Evolutionary conservation across 805 yeast species (phyloP).

Genomic region (Saturnispora galanensis): DNA sequence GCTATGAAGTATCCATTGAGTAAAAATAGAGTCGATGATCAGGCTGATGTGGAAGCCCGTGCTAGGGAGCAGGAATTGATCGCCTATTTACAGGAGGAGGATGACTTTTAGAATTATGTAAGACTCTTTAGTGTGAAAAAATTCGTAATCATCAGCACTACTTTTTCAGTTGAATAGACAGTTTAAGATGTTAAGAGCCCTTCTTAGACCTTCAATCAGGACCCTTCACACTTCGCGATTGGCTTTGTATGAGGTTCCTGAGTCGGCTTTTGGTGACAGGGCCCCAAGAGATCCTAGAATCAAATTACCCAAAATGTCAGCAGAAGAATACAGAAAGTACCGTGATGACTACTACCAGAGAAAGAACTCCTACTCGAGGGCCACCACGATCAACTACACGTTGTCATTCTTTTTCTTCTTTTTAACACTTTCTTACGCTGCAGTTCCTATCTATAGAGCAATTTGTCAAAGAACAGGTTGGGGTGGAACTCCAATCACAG

Average conservation of each 20-base stretch:
- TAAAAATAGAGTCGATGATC: constrained; percentile 39
- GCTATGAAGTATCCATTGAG: constrained; percentile 87
- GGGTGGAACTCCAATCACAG: constrained; percentile 94
- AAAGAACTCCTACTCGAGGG: constrained; percentile 29
- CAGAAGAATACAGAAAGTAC: constrained; percentile 24
- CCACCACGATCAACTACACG: constrained; percentile 56
- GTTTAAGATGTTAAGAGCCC: background rate
- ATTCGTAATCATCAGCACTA: background rate
- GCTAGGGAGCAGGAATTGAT: constrained; percentile 40
- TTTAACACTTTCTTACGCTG: constrained; percentile 72
- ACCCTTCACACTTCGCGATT: constrained; percentile 2
- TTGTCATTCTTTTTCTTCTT: constrained; percentile 61
- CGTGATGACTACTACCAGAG: constrained; percentile 19
- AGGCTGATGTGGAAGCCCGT: constrained; percentile 43
- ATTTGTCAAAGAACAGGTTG: constrained; percentile 92
- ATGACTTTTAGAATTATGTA: constrained; percentile 28
- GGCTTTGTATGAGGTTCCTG: constrained; percentile 12
- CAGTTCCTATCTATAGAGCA: constrained; percentile 88
- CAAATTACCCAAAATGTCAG: constrained; percentile 23
- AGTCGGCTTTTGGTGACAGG: constrained; percentile 4
- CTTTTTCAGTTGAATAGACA: background rate
- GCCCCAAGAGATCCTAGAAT: constrained; percentile 9
- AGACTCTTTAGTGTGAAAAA: background rate
- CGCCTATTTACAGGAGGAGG: constrained; percentile 34
- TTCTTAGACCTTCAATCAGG: background rate